phyloP scores from a whole-genome alignment of 805 yeast genomes.

The Cyberlindnera xylosilytica region DNA sequence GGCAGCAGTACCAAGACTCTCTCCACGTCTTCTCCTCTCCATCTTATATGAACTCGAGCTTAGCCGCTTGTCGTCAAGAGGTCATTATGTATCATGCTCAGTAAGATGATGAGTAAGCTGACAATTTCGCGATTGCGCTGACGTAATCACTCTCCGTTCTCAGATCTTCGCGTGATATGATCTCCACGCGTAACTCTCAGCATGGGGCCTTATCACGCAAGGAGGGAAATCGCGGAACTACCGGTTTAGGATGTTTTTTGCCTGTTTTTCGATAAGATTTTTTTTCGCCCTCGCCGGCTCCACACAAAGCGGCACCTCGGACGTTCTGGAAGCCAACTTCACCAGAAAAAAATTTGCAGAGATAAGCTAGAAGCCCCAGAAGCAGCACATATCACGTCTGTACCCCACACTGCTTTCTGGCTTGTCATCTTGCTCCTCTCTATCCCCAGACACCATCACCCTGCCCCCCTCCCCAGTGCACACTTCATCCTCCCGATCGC shows the following conservation, averaged over 20 bases:
- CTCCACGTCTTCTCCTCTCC: too few relatives aligned
- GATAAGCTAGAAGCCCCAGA: background rate
- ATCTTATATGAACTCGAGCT: too few relatives aligned
- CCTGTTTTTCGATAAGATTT: constrained; percentile 13
- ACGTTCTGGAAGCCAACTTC: background rate
- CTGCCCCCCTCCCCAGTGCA: too few relatives aligned
- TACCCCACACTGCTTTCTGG: background rate
- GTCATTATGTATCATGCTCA: too few relatives aligned
- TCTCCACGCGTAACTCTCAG: constrained; percentile 1
- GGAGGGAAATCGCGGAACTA: background rate
- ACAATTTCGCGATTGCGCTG: background rate
- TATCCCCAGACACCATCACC: too few relatives aligned
- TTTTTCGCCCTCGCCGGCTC: constrained; percentile 6
- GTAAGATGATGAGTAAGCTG: constrained; percentile 6
- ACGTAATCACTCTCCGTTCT: background rate
- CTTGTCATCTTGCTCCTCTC: too few relatives aligned
- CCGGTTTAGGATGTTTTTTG: background rate
- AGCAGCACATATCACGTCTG: background rate
- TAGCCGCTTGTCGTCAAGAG: too few relatives aligned
- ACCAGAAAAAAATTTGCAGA: background rate
- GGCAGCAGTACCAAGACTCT: too few relatives aligned
- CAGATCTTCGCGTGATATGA: background rate
- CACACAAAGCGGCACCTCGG: background rate
- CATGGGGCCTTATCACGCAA: constrained; percentile 12
- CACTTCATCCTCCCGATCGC: too few relatives aligned